Evolutionary conservation across 306 rosid species (phyloP), one percentile per base, ranked within the genome.

Genomic region (Quercus robur): DNA sequence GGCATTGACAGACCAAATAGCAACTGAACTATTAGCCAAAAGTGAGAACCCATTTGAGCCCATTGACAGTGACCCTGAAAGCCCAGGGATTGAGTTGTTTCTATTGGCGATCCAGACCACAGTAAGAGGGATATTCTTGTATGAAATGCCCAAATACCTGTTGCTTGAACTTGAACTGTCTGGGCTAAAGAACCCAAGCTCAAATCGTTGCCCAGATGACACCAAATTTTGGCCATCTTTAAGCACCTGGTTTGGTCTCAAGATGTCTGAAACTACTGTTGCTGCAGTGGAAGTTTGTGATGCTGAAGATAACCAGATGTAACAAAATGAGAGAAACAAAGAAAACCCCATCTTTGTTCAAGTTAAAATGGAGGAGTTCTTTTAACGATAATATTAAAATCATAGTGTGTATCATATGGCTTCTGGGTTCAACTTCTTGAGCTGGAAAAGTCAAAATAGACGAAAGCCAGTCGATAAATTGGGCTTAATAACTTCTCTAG

Each of bases 51-150:
- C 81, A 12, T 41, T 61, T 10, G 85, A 71, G 59, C 26, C 31
- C 20, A 81, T 17, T 14, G 57, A 26, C 28, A 81, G 26, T 46
- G 33, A 57, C 64, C 73, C 74, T 11, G 78, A 59, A 72, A 13
- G 26, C 56, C 51, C 68, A 4, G 17, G 2, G 31, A 77, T 54
- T 15, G 75, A 74, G 18, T 46, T 46, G 75, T 82, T 64, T 73
- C 85, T 82, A 26, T 82, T 82, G 71, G 79, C 82, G 28, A 82
- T 75, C 85, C 82, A 77, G 33, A 77, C 75, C 15, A 78, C 75
- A 26, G 79, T 66, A n/a, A 8, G 85, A 66, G 69, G 72, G 26
- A 77, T 23, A 49, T 82, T 77, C 78, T 66, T 82, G 75, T 82
- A 82, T 78, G 57, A 30, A 62, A 82, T 64, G 63, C 82, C 82